Percentiles rank a stretch among this genome's conserved stretches.
phyloP scores from a whole-genome alignment of 225 moss, liverwort and hornwort species.

The Pseudoscleropodium purum region DNA sequence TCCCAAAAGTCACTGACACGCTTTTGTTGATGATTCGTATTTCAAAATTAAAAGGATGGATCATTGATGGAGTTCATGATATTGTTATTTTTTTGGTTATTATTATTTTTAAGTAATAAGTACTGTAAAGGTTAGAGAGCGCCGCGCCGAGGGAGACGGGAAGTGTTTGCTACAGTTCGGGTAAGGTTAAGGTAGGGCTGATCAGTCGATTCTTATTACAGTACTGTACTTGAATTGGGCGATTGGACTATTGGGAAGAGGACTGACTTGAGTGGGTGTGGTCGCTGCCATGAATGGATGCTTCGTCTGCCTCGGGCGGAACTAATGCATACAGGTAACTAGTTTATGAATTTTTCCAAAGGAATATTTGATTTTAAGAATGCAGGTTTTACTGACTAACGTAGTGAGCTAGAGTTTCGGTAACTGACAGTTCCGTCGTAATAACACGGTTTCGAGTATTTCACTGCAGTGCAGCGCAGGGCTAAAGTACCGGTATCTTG shows the following conservation, averaged over 20 bases:
- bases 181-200: no score
- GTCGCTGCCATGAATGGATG: neutral
- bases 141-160: neutral
- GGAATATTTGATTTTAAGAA: neutral
- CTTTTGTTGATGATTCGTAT: neutral
- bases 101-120: no score
- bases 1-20: neutral
- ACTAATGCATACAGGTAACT: neutral
- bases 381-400: neutral
- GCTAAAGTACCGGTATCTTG: neutral
- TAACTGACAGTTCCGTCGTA: neutral
- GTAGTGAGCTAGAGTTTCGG: neutral
- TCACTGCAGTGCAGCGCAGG: neutral
- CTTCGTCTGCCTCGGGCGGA: neutral
- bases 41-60: neutral
- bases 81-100: neutral
- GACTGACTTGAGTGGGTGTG: neutral
- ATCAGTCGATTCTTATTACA: no score
- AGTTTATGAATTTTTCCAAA: no score
- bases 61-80: neutral
- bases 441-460: neutral
- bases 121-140: no score
- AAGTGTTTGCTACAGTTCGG: neutral
- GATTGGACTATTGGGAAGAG: neutral
- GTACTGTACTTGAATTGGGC: neutral